Evolutionary conservation across 106 monocot genomes (phyloP).

Genomic region (Dendrobium catenatum): DNA sequence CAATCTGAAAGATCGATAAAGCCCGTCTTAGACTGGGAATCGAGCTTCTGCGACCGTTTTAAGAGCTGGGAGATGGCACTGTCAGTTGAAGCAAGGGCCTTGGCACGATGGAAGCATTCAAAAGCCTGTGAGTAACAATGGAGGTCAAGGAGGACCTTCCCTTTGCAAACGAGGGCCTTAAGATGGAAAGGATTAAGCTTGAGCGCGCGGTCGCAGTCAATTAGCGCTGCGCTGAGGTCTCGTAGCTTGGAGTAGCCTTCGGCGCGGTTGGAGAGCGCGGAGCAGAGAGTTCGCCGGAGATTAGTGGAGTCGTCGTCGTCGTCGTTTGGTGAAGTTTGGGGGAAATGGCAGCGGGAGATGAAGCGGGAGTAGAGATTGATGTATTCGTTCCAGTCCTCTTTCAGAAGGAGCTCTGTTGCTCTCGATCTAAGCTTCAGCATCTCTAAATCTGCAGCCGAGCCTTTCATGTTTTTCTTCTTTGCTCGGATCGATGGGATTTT

Average conservation of each 20-base stretch:
- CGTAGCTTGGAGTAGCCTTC: constrained; percentile 42
- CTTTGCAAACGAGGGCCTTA: constrained; percentile 56
- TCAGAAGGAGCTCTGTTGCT: constrained; percentile 79
- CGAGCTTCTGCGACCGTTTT: constrained; percentile 42
- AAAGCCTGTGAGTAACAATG: constrained; percentile 50
- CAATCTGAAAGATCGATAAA: constrained; percentile 68
- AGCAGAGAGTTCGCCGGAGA: constrained; percentile 35
- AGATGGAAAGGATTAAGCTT: constrained; percentile 42
- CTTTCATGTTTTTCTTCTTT: neutral
- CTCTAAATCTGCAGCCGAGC: constrained; percentile 38
- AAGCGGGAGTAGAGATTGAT: constrained; percentile 72
- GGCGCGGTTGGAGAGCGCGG: constrained; percentile 64
- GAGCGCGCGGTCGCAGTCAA: constrained; percentile 57
- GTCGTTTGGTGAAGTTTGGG: neutral
- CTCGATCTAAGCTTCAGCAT: constrained; percentile 51
- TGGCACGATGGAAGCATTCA: constrained; percentile 38
- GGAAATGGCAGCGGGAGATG: constrained; percentile 28
- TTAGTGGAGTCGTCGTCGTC: constrained; percentile 3
- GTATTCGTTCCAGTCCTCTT: constrained; percentile 57
- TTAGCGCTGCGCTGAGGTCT: constrained; percentile 37
- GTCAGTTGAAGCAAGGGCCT: neutral
- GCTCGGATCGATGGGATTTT: neutral
- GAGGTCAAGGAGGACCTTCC: constrained; percentile 50
- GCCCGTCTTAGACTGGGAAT: constrained; percentile 57
- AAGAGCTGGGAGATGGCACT: constrained; percentile 24